These are phyloP conservation scores for Globisporangium nodosum DNA, from an alignment of 352 stramenopile genomes.

Conservation along the genomic window DNA sequence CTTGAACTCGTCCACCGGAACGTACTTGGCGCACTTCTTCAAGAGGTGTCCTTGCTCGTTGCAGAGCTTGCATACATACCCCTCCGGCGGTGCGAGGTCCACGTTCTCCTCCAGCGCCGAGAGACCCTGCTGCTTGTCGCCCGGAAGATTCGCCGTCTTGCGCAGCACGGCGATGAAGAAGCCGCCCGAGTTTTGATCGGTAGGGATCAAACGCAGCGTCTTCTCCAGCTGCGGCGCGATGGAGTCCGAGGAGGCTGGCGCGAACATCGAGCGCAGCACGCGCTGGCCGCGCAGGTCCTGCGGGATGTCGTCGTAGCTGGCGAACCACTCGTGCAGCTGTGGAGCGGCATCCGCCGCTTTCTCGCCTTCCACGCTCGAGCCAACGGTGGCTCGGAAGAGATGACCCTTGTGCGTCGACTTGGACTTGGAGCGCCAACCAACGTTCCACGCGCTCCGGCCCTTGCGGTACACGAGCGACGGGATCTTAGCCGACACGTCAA, in stretches of 20 bases:
- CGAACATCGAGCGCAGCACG: slow-evolving; percentile 82
- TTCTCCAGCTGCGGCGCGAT: slow-evolving; percentile 61
- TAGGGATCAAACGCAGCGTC: slow-evolving; percentile 94
- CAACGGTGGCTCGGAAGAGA: slow-evolving; percentile 33
- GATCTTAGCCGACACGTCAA: slow-evolving; percentile 74
- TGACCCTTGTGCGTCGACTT: slow-evolving; percentile 81
- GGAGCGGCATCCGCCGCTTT: slow-evolving; percentile 1
- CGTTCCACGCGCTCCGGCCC: slow-evolving; percentile 54
- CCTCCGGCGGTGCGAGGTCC: slow-evolving; percentile 29
- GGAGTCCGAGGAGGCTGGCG: slow-evolving; percentile 29
- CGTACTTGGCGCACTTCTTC: slow-evolving; percentile 62
- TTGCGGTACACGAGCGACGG: slow-evolving; percentile 48
- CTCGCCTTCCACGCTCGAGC: slow-evolving; percentile 9
- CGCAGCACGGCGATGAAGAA: slow-evolving; percentile 98
- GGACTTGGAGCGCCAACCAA: slow-evolving; percentile 86
- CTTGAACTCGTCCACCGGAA: slow-evolving; percentile 40
- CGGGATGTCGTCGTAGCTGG: slow-evolving; percentile 48
- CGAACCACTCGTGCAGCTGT: slow-evolving; percentile 74
- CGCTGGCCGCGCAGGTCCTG: slow-evolving; percentile 62
- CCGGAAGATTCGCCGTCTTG: slow-evolving; percentile 69
- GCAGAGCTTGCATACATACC: slow-evolving; percentile 81
- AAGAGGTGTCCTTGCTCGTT: slow-evolving; percentile 57
- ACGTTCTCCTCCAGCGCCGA: slow-evolving; percentile 37
- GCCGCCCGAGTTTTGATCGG: slow-evolving; percentile 97
- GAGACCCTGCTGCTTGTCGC: slow-evolving; percentile 47